A percentile compares a stretch with the other conserved stretches of the same genome.
phyloP scores from a whole-genome alignment of 2,329 filamentous ascomycete species.

The Bertia moriformis region DNA sequence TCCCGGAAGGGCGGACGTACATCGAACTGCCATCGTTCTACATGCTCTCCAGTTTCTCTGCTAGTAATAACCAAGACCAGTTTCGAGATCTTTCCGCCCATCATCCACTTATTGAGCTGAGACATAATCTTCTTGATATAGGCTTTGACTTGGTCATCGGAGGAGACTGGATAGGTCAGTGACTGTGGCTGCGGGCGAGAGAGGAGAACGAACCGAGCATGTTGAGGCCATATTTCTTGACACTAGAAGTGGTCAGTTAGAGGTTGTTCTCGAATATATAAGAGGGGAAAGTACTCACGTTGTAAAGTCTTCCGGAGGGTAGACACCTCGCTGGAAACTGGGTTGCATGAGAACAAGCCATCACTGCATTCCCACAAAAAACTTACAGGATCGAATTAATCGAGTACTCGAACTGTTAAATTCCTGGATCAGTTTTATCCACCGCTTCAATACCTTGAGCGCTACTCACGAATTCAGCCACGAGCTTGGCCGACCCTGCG shows the following conservation, averaged over 20 bases:
- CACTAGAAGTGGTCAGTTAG: constrained; percentile 22
- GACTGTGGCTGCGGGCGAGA: constrained; percentile 2
- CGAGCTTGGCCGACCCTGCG: constrained; percentile 62
- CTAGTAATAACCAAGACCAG: constrained; percentile 91
- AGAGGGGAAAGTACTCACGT: constrained; percentile 38
- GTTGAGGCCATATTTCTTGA: constrained; percentile 98
- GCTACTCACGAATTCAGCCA: constrained; percentile 80
- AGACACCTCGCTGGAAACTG: constrained; percentile 72
- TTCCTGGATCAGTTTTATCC: not conserved
- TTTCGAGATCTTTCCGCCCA: constrained; percentile 90
- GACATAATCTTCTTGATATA: constrained; percentile 99
- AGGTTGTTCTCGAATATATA: not conserved
- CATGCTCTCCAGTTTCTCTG: constrained; percentile 90
- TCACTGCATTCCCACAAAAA: not conserved
- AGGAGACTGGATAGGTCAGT: constrained; percentile 46
- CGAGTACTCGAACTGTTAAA: constrained; percentile 74
- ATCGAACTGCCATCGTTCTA: constrained; percentile 97
- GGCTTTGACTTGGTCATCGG: constrained; percentile 94
- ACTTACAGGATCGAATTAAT: constrained; percentile 87
- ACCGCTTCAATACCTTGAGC: not conserved
- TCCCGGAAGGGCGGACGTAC: constrained; percentile 32
- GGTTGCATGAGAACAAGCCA: too few relatives aligned
- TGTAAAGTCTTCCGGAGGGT: constrained; percentile 69
- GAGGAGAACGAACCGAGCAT: constrained; percentile 55
- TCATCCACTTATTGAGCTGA: constrained; percentile 95